Percentiles rank a stretch among this genome's conserved stretches.
These are phyloP conservation scores for Tulasnella sp. DNA, from an alignment of 768 basidiomycete species.

Conservation along the genomic window DNA sequence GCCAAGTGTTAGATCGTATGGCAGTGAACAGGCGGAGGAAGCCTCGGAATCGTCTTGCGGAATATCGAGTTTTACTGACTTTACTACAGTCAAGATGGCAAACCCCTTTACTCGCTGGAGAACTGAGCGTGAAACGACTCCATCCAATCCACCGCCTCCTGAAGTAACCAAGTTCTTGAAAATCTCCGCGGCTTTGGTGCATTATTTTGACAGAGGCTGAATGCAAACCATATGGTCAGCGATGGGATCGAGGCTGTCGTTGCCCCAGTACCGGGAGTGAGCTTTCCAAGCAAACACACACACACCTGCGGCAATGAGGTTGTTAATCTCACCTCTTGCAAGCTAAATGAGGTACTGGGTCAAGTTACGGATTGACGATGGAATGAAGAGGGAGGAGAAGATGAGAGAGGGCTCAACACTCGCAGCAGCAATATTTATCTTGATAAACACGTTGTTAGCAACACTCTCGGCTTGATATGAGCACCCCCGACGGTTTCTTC, in stretches of 20 bases:
- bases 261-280: neutral
- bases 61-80: constrained; percentile 43
- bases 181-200: constrained; percentile 22
- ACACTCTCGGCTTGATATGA: no score
- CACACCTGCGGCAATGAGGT: constrained; percentile 44
- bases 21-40: constrained; percentile 38
- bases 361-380: neutral
- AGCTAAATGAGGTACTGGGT: neutral
- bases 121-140: constrained; percentile 56
- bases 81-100: constrained; percentile 84
- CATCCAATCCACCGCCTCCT: neutral
- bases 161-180: constrained; percentile 13
- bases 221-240: neutral
- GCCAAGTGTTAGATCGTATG: neutral
- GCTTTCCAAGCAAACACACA: neutral
- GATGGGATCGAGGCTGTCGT: neutral
- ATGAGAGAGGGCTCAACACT: neutral
- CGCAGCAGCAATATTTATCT: no score
- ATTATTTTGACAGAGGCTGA: constrained; percentile 24
- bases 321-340: constrained; percentile 46
- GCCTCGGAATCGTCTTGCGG: constrained; percentile 44
- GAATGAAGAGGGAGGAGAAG: neutral
- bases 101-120: constrained; percentile 66
- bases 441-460: no score
- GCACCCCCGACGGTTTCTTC: no score